These are phyloP conservation scores for Linnemannia elongata DNA, from an alignment of 192 early-diverging fungal species.

Conservation along the genomic window DNA sequence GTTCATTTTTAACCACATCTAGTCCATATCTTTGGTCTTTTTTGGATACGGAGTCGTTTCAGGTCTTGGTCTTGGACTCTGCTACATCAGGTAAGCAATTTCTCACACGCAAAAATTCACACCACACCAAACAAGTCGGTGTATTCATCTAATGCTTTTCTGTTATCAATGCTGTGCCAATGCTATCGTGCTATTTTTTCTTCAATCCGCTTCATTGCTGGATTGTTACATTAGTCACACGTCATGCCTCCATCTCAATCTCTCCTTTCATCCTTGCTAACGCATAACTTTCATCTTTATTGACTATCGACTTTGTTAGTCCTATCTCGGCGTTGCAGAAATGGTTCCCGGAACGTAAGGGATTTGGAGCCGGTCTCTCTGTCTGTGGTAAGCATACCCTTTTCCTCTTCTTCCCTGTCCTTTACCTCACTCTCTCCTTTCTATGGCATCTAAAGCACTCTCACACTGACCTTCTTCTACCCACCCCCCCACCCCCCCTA, in stretches of 20 bases:
- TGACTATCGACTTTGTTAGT: conserved; percentile 10
- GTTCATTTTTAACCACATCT: neutral
- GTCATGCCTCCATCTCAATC: neutral
- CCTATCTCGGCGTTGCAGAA: conserved; percentile 70
- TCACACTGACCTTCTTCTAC: neutral
- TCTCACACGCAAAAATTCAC: neutral
- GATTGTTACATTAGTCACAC: neutral
- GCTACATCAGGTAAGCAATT: conserved; percentile 61
- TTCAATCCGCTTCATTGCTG: neutral
- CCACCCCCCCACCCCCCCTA: neutral
- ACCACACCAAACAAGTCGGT: no score
- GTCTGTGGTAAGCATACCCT: conserved; percentile 66
- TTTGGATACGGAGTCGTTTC: conserved; percentile 44
- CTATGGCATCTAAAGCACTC: neutral
- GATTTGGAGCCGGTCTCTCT: conserved; percentile 69
- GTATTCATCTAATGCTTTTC: no score
- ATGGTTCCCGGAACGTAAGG: conserved; percentile 70
- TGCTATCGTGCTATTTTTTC: no score
- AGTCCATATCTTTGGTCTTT: neutral
- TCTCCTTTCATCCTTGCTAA: neutral
- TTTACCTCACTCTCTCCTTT: neutral
- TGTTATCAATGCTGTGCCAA: no score
- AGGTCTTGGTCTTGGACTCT: conserved; percentile 69
- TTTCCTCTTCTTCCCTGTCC: no score
- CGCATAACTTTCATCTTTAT: neutral